Percentiles rank a stretch among this genome's conserved stretches.
These are phyloP conservation scores for Pyrenula massariospora DNA, from an alignment of 495 filamentous ascomycete genomes.

Conservation along the genomic window DNA sequence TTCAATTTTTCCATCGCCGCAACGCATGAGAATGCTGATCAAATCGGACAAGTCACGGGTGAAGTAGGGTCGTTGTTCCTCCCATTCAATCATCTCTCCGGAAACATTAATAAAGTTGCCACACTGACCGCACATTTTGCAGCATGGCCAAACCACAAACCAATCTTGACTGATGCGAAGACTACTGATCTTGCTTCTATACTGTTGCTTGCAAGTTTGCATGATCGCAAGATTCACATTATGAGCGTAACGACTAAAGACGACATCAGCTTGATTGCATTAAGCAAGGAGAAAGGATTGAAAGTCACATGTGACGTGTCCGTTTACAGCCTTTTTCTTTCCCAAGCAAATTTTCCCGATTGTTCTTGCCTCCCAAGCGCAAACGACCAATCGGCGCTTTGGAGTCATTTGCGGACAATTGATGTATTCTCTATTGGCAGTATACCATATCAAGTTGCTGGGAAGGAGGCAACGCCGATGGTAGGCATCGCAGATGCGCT, in stretches of 20 bases:
- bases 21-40: slow-evolving; percentile 63
- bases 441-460: slow-evolving; percentile 68
- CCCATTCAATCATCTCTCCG: slow-evolving; percentile 76
- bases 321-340: slow-evolving; percentile 70
- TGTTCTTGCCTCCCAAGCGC: slow-evolving; percentile 55
- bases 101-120: slow-evolving; percentile 79
- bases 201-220: slow-evolving; percentile 67
- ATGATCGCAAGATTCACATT: slow-evolving; percentile 74
- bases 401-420: slow-evolving; percentile 66
- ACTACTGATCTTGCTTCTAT: slow-evolving; percentile 74
- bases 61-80: slow-evolving; percentile 81
- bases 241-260: slow-evolving; percentile 74
- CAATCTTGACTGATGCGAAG: slow-evolving; percentile 77
- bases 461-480: slow-evolving; percentile 43
- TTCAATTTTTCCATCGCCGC: slow-evolving; percentile 81
- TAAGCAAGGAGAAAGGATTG: slow-evolving; percentile 73
- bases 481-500: slow-evolving; percentile 66
- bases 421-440: slow-evolving; percentile 79
- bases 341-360: slow-evolving; percentile 60
- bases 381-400: slow-evolving; percentile 65
- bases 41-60: slow-evolving; percentile 57
- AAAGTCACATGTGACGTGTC: slow-evolving; percentile 80
- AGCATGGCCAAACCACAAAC: slow-evolving; percentile 70
- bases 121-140: slow-evolving; percentile 73
- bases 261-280: slow-evolving; percentile 67